These are phyloP conservation scores for Lodderomyces theae DNA, from an alignment of 1,139 yeast genomes.

Conservation along the genomic window DNA sequence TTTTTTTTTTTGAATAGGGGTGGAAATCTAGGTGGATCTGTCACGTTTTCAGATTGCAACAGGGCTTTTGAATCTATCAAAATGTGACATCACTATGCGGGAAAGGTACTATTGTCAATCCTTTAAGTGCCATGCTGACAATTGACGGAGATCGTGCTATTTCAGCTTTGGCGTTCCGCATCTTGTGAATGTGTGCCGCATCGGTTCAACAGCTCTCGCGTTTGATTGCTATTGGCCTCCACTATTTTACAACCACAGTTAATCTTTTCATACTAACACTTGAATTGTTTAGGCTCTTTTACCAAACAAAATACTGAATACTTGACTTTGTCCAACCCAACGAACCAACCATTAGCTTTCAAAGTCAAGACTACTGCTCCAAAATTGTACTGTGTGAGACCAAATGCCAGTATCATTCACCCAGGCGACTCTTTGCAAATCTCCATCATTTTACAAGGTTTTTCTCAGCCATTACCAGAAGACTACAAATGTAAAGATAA, in stretches of 20 bases:
- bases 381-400: constrained; percentile 91
- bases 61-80: too few relatives aligned
- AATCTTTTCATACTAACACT: constrained; percentile 9
- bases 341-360: constrained; percentile 69
- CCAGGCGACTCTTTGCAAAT: constrained; percentile 76
- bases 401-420: constrained; percentile 78
- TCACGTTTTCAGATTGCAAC: too few relatives aligned
- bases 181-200: too few relatives aligned
- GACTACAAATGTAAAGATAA: constrained; percentile 86
- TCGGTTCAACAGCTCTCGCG: too few relatives aligned
- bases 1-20: too few relatives aligned
- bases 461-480: constrained; percentile 67
- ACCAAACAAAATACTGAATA: constrained; percentile 69
- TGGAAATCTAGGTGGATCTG: too few relatives aligned
- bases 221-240: neutral
- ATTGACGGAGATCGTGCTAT: too few relatives aligned
- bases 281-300: constrained; percentile 51
- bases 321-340: constrained; percentile 65
- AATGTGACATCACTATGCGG: too few relatives aligned
- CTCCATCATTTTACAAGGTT: constrained; percentile 82
- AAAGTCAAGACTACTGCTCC: constrained; percentile 99
- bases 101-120: too few relatives aligned
- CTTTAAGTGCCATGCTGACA: too few relatives aligned
- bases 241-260: too few relatives aligned
- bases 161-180: too few relatives aligned